Evolutionary conservation across 1,284 basidiomycete species (phyloP).

Genomic region (Moniliella sp.): DNA sequence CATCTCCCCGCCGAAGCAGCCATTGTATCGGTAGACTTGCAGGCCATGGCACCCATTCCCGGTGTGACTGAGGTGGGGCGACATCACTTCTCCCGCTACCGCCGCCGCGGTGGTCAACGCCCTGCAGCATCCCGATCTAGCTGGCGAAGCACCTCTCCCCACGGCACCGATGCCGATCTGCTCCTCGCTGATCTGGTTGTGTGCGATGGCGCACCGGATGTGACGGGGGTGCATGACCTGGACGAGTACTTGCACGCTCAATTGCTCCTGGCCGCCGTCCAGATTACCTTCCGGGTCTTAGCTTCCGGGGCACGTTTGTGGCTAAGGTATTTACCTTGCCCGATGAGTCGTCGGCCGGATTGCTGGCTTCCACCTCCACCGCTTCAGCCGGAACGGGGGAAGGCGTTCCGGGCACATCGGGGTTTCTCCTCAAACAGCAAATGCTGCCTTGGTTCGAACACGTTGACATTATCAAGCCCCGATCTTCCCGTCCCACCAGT

Average conservation of each 20-base stretch:
- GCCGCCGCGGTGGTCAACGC: slow-evolving; percentile 38
- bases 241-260: slow-evolving; percentile 44
- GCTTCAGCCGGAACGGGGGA: too few relatives aligned
- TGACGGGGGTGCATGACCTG: slow-evolving; percentile 42
- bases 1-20: slow-evolving; percentile 19
- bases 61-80: slow-evolving; percentile 40
- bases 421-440: slow-evolving; percentile 1
- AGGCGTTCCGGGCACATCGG: too few relatives aligned
- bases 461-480: slow-evolving; percentile 34
- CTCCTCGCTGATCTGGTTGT: slow-evolving; percentile 40
- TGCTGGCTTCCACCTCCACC: too few relatives aligned
- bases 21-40: slow-evolving; percentile 42
- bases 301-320: slow-evolving; percentile 39
- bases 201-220: slow-evolving; percentile 44
- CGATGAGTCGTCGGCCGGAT: too few relatives aligned
- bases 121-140: too few relatives aligned
- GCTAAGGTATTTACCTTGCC: slow-evolving; percentile 40
- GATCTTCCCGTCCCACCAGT: slow-evolving; percentile 19
- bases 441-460: slow-evolving; percentile 35
- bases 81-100: slow-evolving; percentile 41
- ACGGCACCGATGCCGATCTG: too few relatives aligned
- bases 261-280: slow-evolving; percentile 40
- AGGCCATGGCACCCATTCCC: slow-evolving; percentile 42
- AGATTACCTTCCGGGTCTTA: slow-evolving; percentile 41
- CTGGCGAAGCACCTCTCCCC: too few relatives aligned